Evolutionary conservation across 192 early-diverging fungal genomes (phyloP).

Genomic region (Backusella luteola): DNA sequence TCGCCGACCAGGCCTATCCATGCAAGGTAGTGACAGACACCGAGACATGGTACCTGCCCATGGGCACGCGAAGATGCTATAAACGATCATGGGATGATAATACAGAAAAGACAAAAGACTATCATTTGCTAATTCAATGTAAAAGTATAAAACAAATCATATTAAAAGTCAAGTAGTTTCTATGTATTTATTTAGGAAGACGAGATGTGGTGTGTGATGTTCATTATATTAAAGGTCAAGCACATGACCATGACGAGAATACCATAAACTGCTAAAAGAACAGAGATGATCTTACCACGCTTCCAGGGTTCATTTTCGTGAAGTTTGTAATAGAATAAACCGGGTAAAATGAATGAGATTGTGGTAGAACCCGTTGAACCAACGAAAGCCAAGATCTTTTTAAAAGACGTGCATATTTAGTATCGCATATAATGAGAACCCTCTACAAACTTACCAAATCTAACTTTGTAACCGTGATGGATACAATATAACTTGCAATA

Average conservation of each 20-base stretch:
- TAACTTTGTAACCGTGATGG: constrained; percentile 76
- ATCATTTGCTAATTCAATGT: background rate
- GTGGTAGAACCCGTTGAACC: constrained; percentile 96
- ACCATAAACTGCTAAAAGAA: constrained; percentile 66
- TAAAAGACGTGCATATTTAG: background rate
- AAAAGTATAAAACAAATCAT: background rate
- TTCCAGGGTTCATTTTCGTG: constrained; percentile 63
- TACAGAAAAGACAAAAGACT: background rate
- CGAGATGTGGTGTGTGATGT: background rate
- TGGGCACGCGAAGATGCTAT: background rate
- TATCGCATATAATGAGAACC: background rate
- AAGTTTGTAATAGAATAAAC: constrained; percentile 89
- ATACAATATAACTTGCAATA: constrained; percentile 65
- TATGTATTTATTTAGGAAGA: background rate
- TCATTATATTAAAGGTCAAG: constrained; percentile 62
- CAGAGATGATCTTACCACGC: constrained; percentile 60
- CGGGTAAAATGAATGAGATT: constrained; percentile 96
- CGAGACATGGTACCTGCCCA: background rate
- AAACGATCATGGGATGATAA: background rate
- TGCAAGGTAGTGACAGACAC: background rate
- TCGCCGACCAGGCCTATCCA: background rate
- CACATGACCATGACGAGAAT: constrained; percentile 78
- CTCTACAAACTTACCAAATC: constrained; percentile 51
- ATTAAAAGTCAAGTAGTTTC: background rate
- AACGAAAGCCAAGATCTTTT: constrained; percentile 81